Evolutionary conservation across 192 early-diverging fungal genomes (phyloP).

Genomic region (Backusella parvicylindrica): DNA sequence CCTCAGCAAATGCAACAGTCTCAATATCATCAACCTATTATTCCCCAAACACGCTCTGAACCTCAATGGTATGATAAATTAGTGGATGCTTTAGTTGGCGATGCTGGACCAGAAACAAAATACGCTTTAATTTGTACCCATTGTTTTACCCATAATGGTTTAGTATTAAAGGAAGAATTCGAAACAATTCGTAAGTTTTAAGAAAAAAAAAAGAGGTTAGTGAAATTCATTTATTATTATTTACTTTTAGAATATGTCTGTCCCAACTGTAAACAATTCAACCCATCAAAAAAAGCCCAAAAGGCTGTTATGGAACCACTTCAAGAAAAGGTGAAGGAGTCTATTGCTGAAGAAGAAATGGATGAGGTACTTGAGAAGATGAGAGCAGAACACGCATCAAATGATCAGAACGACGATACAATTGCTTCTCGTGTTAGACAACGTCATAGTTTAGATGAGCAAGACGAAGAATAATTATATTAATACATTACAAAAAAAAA

Average conservation of each 20-base stretch:
- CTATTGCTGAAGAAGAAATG: not conserved
- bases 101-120: conserved; percentile 82
- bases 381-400: not conserved
- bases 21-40: conserved; percentile 8
- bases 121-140: conserved; percentile 92
- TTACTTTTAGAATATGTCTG: conserved; percentile 48
- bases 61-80: conserved; percentile 87
- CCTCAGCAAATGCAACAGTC: conserved; percentile 2
- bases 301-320: not conserved
- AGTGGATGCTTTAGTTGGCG: conserved; percentile 89
- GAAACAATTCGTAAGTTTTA: conserved; percentile 59
- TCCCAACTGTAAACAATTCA: conserved; percentile 56
- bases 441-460: not conserved
- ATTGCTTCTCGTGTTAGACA: conserved; percentile 23
- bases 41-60: conserved; percentile 17
- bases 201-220: too few relatives aligned
- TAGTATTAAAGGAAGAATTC: conserved; percentile 80
- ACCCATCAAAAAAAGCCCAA: conserved; percentile 41
- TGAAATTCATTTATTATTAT: not conserved
- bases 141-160: conserved; percentile 92
- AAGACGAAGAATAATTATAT: not conserved
- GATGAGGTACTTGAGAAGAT: not conserved
- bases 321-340: not conserved
- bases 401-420: not conserved
- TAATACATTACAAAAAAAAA: not conserved